These are phyloP conservation scores for Taphrina communis DNA, from an alignment of 1,139 yeast genomes.

Conservation along the genomic window DNA sequence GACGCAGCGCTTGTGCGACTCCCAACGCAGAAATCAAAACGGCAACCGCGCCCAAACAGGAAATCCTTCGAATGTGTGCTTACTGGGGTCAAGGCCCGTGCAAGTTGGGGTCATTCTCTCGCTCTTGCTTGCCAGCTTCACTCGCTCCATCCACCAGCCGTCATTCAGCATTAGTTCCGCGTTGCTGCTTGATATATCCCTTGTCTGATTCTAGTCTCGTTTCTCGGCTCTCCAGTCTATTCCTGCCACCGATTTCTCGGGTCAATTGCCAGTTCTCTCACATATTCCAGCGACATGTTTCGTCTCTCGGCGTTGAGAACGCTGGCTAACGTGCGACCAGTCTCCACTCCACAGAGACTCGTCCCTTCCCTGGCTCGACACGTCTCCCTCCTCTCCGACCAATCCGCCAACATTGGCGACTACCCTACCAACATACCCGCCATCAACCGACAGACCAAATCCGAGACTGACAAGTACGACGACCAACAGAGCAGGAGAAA, in stretches of 20 bases:
- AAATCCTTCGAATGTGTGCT: too few species aligned
- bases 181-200: too few species aligned
- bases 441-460: conserved; percentile 27
- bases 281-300: neutral
- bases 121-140: neutral
- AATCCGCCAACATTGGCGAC: conserved; percentile 39
- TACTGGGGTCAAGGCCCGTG: too few species aligned
- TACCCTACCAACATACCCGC: conserved; percentile 36
- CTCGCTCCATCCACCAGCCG: too few species aligned
- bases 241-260: neutral
- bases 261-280: neutral
- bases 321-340: neutral
- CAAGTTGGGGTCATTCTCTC: neutral
- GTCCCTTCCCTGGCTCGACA: conserved; percentile 1
- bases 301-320: neutral
- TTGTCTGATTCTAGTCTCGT: too few species aligned
- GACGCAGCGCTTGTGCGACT: too few species aligned
- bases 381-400: conserved; percentile 28
- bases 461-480: conserved; percentile 60
- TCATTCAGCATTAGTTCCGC: too few species aligned
- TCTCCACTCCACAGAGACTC: neutral
- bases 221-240: too few species aligned
- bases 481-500: conserved; percentile 85
- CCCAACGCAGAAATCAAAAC: conserved; percentile 10
- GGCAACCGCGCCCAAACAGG: conserved; percentile 4